Base-by-base conservation (phyloP, 129 eudicot genomes). In the Saussurea involucrata region DNA sequence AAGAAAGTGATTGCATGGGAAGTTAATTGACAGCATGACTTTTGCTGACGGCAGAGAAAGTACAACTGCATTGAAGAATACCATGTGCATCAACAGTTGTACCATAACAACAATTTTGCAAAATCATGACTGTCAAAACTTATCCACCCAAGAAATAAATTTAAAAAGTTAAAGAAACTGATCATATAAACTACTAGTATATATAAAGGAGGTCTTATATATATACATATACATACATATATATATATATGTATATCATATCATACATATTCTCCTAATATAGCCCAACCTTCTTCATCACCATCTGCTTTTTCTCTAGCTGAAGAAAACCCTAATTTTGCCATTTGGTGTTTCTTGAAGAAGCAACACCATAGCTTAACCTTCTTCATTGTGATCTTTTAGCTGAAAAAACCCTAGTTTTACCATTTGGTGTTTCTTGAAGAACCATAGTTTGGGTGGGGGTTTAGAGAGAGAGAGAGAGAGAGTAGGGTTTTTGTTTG, bases 121-220 rank as follows among this genome's bases (percentile, higher is more conserved):
- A 36, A 68, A 65, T 32, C 68, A 24, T 53, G 74, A 73, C 68
- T 74, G 61, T 68, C 65, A 67, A 31, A 58, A 75, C 42, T 68
- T 81, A 68, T 74, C 71, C 55, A 60, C 37, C 84, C 66, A 74
- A 74, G 84, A 74, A 82, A 78, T 34, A 60, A 70, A 63, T 33
- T 71, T 1, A 66, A 61, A 86, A 86, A 75, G 86, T 63, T 86
- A 83, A 77, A 73, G 83, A 29, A 83, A 72, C 81, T 77, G 15
- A 83, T 74, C 73, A 82, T 80, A 66, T 31, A 77, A 77, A 77
- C 73, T 72, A 69, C 76, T 80, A 83, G 79, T 81, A 83, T 81
- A 72, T 84, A 84, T 84, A 87, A 81, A 87, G 82, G 57, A 53
- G 78, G 77, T 76, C 76, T 44, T 70, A 71, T 44, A 76, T n/a